A percentile compares a stretch with the other conserved stretches of the same genome.
Evolutionary conservation across 2,329 filamentous ascomycete species (phyloP).

Genomic region (Allantophomopsis cytisporea): DNA sequence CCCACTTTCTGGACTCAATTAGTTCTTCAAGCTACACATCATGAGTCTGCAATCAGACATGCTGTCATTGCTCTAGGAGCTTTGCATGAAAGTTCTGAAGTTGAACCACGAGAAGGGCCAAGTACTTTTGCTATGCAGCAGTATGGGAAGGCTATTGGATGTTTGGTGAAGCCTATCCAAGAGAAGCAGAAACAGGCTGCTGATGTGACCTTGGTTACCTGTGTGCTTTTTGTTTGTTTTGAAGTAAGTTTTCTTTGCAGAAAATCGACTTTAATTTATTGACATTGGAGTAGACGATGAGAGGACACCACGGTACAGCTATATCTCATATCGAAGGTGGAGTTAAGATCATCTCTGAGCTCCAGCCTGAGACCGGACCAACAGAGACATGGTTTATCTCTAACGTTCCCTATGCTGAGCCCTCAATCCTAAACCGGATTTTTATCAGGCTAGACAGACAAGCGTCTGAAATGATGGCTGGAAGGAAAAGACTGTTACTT

Average conservation of each 20-base stretch:
- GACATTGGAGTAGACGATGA: no score
- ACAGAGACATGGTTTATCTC: no score
- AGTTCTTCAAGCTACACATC: constrained; percentile 8
- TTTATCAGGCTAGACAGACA: no score
- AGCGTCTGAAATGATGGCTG: no score
- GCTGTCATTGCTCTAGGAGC: constrained; percentile 11
- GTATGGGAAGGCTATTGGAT: constrained; percentile 15
- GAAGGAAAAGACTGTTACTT: no score
- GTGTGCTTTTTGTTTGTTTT: constrained; percentile 17
- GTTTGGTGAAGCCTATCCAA: constrained; percentile 10
- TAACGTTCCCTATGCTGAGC: no score
- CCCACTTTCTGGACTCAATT: constrained; percentile 7
- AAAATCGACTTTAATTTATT: no score
- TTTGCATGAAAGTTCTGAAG: constrained; percentile 1
- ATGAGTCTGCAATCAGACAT: constrained; percentile 8
- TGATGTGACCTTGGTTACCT: constrained; percentile 14
- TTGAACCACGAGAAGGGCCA: not conserved
- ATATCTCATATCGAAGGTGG: no score
- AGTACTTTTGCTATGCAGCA: constrained; percentile 11
- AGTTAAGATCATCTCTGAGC: no score
- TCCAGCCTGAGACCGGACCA: no score
- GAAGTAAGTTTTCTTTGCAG: constrained; percentile 5
- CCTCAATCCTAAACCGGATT: no score
- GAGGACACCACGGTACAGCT: no score
- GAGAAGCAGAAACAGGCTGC: constrained; percentile 8